Percentiles rank a stretch among this genome's conserved stretches.
These are phyloP conservation scores for Didymella pomorum DNA, from an alignment of 2,329 filamentous ascomycete genomes.

Conservation along the genomic window DNA sequence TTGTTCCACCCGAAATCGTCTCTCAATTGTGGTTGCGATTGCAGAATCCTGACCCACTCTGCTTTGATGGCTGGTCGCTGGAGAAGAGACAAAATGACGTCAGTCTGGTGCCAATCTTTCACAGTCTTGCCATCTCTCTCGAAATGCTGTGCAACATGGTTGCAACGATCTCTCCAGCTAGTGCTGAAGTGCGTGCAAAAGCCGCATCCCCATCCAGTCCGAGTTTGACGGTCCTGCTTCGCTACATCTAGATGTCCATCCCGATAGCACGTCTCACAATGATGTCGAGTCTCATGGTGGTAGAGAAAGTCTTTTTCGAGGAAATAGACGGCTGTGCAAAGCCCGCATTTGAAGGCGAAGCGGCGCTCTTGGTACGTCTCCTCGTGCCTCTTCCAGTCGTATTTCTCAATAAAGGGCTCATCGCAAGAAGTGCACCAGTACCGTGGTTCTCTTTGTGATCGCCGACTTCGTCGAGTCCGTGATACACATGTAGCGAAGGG, in stretches of 20 bases:
- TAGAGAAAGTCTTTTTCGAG: constrained; percentile 71
- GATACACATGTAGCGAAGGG: constrained; percentile 43
- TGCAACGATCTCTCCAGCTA: constrained; percentile 68
- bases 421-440: constrained; percentile 58
- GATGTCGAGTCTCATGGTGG: constrained; percentile 68
- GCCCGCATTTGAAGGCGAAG: constrained; percentile 69
- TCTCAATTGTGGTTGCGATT: constrained; percentile 25
- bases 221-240: constrained; percentile 30
- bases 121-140: constrained; percentile 62
- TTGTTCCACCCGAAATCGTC: constrained; percentile 36
- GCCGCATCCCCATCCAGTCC: constrained; percentile 72
- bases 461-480: constrained; percentile 31
- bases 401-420: constrained; percentile 70
- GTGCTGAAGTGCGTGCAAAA: constrained; percentile 70
- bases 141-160: constrained; percentile 71
- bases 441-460: constrained; percentile 32
- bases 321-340: constrained; percentile 71
- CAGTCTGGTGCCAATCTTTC: constrained; percentile 70
- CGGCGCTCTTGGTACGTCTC: constrained; percentile 72
- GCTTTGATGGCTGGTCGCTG: constrained; percentile 67
- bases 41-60: constrained; percentile 58
- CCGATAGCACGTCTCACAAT: constrained; percentile 65
- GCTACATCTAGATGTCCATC: constrained; percentile 56
- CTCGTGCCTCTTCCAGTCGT: constrained; percentile 73
- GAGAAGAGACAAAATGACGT: constrained; percentile 70